Base-by-base conservation (phyloP, 108 stramenopile species). In the Cyclotella kingstonii region DNA sequence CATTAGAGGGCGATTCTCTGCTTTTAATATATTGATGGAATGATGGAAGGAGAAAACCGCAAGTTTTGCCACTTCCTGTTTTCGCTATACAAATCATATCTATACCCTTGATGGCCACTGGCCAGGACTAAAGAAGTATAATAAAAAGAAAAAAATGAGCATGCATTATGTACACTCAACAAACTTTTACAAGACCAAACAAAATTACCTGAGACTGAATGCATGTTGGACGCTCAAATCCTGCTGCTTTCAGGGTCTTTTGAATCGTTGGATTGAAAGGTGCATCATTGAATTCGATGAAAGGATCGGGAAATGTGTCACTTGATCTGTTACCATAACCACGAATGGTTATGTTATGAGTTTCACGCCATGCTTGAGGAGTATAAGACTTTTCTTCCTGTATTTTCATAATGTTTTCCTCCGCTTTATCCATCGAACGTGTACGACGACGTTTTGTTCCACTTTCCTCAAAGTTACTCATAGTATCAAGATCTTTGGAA, bases 41-140 rank as follows among this genome's bases (percentile, higher is more conserved):
- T 17, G 85, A 81, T 19, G 98, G 98, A 40, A 99, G 67, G 39
- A 99, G 78, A 78, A 99, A 99, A 9, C 94, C 98, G 35, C 91
- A 94, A 19, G 98, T 99, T 63, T 93, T 89, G 40, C 95, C 98
- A 39, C 84, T 87, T 18, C 98, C 98, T 6, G 98, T 99, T 68
- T 98, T 97, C 38, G 98, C 98, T 70, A 97, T 96, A 39, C 80
- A 95, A 77, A 99, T 99, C 63, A 99, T 75, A 79, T 99, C 98
- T 7, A 79, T 61, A 9, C 90, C 93, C 15, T 68, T 64, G 12
- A 95, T 60, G 19, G 94, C 97, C 55, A 97, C 89, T 30, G 97
- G 97, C 82, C 95, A 96, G 3, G 91, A 81, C 80, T 81, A 34
- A 33, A 46, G 7, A 18, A 46, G 19, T 12, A 33, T 10, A 44